phyloP scores from a whole-genome alignment of 768 basidiomycete species.

The Leccinum subgranulosum region DNA sequence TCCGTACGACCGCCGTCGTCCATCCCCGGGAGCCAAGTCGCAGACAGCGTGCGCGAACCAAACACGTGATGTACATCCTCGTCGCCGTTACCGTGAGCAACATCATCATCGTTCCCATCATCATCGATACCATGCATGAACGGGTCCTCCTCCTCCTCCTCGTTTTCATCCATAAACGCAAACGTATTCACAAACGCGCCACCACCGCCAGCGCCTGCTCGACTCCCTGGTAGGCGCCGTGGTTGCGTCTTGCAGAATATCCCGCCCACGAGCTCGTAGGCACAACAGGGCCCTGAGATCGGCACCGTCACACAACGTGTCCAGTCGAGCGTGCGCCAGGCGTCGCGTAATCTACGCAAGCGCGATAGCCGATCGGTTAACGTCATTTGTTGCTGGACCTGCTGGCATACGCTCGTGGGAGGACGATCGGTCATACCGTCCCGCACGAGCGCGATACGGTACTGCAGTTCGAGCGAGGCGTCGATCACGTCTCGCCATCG shows the following conservation, averaged over 20 bases:
- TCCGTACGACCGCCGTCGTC: slow-evolving; percentile 11
- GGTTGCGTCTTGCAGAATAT: slow-evolving; percentile 46
- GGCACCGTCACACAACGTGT: slow-evolving; percentile 20
- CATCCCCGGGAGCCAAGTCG: slow-evolving; percentile 20
- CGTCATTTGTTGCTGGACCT: background rate
- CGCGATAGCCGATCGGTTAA: slow-evolving; percentile 28
- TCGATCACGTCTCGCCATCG: slow-evolving; percentile 20
- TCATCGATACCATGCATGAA: background rate
- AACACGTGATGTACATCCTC: background rate
- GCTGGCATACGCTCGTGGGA: background rate
- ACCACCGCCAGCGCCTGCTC: background rate
- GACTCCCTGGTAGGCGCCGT: background rate
- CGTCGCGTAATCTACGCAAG: slow-evolving; percentile 32
- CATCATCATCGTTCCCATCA: background rate
- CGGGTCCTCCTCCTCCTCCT: background rate
- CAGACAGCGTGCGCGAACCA: slow-evolving; percentile 26
- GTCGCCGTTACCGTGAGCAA: background rate
- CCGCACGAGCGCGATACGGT: slow-evolving; percentile 37
- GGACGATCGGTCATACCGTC: slow-evolving; percentile 33
- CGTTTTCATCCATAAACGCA: background rate
- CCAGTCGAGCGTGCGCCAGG: slow-evolving; percentile 37
- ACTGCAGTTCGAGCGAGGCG: slow-evolving; percentile 33
- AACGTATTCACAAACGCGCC: background rate
- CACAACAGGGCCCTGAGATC: slow-evolving; percentile 38
- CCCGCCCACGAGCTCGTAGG: slow-evolving; percentile 62